Evolutionary conservation across 495 filamentous ascomycete genomes (phyloP).

Genomic region (Jackrogersella minutella): DNA sequence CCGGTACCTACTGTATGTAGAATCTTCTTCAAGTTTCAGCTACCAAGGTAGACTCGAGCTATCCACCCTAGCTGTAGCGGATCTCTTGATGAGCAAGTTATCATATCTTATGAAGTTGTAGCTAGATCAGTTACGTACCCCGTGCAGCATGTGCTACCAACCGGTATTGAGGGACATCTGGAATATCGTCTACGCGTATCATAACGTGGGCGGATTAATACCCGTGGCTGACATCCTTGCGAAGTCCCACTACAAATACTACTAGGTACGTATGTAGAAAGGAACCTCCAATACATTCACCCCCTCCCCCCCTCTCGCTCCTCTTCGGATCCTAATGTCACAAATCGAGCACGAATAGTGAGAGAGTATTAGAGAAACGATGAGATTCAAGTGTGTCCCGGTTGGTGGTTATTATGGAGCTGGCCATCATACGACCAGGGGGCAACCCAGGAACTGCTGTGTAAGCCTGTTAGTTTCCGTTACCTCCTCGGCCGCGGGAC

Average conservation of each 20-base stretch:
- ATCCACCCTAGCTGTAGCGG: not conserved
- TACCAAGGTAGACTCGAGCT: not conserved
- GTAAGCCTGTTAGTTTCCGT: constrained; percentile 4
- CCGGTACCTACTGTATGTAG: too few relatives aligned
- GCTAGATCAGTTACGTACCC: constrained; percentile 1
- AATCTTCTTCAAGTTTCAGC: not conserved
- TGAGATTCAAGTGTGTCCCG: constrained; percentile 11
- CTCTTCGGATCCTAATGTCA: not conserved
- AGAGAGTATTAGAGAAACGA: not conserved
- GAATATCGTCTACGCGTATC: constrained; percentile 2
- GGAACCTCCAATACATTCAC: constrained; percentile 21
- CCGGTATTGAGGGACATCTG: constrained; percentile 2
- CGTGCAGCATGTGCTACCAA: constrained; percentile 2
- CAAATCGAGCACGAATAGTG: not conserved
- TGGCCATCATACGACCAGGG: constrained; percentile 13
- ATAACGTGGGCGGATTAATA: constrained; percentile 9
- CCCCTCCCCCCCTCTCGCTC: not conserved
- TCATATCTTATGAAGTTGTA: not conserved
- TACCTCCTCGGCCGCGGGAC: constrained; percentile 1
- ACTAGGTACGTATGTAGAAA: too few relatives aligned
- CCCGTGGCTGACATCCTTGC: constrained; percentile 17
- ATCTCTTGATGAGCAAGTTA: constrained; percentile 6
- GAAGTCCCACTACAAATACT: constrained; percentile 3
- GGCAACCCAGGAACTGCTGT: constrained; percentile 5
- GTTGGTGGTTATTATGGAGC: constrained; percentile 14